Evolutionary conservation across 2,329 filamentous ascomycete species (phyloP).

Genomic region (Neonectria ditissima): DNA sequence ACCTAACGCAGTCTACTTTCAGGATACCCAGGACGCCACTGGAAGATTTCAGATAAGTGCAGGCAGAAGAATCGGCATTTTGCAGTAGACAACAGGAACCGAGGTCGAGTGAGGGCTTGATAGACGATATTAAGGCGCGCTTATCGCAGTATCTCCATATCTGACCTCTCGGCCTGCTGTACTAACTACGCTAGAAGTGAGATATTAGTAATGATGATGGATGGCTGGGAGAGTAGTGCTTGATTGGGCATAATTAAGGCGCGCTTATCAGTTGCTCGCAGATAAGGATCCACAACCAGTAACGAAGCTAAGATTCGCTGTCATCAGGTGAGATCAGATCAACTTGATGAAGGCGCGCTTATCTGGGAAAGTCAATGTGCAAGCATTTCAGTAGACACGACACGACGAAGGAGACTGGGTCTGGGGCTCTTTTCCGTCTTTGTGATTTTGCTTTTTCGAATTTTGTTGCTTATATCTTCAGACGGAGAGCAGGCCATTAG

Average conservation of each 20-base stretch:
- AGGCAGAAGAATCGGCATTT: not conserved
- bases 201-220: not conserved
- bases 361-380: not conserved
- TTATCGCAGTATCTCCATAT: constrained; percentile 4
- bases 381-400: not conserved
- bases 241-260: not conserved
- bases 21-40: not conserved
- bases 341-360: constrained; percentile 11
- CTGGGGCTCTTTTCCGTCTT: not conserved
- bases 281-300: not conserved
- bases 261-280: not conserved
- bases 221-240: not conserved
- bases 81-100: not conserved
- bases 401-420: not conserved
- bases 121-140: constrained; percentile 1
- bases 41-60: not conserved
- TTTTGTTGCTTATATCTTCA: not conserved
- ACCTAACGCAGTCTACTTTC: not conserved
- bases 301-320: not conserved
- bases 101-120: not conserved
- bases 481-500: no score
- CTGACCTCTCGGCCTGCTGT: not conserved
- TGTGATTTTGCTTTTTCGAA: not conserved
- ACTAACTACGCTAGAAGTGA: not conserved
- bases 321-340: not conserved